These are phyloP conservation scores for Zangia roseola DNA, from an alignment of 768 basidiomycete species.

Conservation along the genomic window DNA sequence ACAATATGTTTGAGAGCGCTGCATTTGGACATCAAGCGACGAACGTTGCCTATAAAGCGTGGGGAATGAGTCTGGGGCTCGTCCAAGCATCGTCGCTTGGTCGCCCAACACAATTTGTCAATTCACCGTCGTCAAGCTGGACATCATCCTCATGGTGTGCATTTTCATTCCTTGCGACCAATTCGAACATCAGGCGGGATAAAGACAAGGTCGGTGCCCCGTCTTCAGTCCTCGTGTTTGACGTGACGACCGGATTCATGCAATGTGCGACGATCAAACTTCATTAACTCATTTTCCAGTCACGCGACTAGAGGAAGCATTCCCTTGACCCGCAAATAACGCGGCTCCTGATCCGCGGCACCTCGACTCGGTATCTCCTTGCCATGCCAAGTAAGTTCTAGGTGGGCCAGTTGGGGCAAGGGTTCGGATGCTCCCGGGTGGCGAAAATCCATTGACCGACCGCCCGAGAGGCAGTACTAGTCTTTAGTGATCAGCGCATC, in stretches of 20 bases:
- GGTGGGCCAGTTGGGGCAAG: no score
- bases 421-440: no score
- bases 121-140: neutral
- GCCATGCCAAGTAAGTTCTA: neutral
- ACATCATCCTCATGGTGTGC: neutral
- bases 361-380: neutral
- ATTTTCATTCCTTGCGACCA: neutral
- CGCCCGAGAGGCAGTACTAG: no score
- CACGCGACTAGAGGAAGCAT: constrained; percentile 2
- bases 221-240: constrained; percentile 2
- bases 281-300: neutral
- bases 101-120: neutral
- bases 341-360: neutral
- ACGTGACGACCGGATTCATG: neutral
- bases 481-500: no score
- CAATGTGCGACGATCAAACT: neutral
- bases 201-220: neutral
- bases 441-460: no score
- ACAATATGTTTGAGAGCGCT: neutral
- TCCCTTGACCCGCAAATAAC: neutral
- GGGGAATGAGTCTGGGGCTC: neutral
- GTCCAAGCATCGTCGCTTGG: no score
- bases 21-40: neutral
- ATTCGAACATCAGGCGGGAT: neutral
- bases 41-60: neutral